Evolutionary conservation across 345 rosid species (phyloP), one percentile per base, ranked within the genome.

Genomic region (Luvunga scandens): DNA sequence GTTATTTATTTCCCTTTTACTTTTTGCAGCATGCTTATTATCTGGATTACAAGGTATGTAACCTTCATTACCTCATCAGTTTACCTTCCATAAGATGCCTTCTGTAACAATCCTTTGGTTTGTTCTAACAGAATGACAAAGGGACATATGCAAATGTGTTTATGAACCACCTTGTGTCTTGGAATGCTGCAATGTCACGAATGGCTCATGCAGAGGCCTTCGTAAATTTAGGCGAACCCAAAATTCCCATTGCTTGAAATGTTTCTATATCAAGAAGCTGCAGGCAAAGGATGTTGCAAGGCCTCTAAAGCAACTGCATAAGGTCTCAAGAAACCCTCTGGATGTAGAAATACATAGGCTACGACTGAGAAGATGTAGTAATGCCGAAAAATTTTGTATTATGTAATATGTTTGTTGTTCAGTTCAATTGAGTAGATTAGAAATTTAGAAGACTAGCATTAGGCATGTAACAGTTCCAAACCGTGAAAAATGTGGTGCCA

Each of bases 181-280:
- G 99, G 99, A 84, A 91, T 56, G 86, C 87, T 16, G 97, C 91
- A 56, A 91, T 85, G 84, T 85, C 84, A 33, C 84, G 98, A 30
- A 88, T 95, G 90, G 91, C 87, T n/a, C 97, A 92, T 62, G 96
- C 98, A 0, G 98, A 91, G 85, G 90, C 97, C 64, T 93, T 93
- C 73, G 94, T 93, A 70, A 95, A 95, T 86, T 86, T 95, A 77
- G 90, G 90, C 0, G 94, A 95, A 82, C 98, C 99, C 14, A 90
- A 83, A 66, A 92, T 95, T 78, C 98, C 99, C 1, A 33, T 93
- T 22, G 98, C 97, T 36, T 94, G 82, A 87, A 86, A 36, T 22
- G 42, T 22, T 61, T 62, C 22, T 25, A 71, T n/a, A 14, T 69
- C 2, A 1, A 48, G 75, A 69, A 60, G 72, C 69, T 38, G 36